Base-by-base conservation (phyloP, 2,329 filamentous ascomycete genomes). In the Monilinia vaccinii-corymbosi region DNA sequence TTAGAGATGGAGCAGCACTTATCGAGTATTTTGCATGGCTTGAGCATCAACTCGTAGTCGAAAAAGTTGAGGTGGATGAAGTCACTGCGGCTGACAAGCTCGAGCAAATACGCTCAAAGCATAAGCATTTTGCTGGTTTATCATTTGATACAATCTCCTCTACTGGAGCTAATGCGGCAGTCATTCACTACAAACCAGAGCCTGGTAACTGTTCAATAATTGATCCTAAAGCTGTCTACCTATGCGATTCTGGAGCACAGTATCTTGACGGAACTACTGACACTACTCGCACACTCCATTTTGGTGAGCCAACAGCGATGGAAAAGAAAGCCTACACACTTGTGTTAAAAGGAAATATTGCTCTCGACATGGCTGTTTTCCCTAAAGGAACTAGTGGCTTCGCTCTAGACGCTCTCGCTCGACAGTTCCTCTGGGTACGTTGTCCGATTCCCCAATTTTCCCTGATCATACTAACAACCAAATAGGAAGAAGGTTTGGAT, bases 191-290 rank as follows among this genome's bases (percentile, higher is more conserved):
- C 78, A 89, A 88, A 67, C 92, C 94, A 0, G 89, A 96, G 71
- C 84, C 82, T 59, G 91, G 88, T 23, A 87, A 80, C 64, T 97
- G 93, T 74, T 83, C 91, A 10, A 77, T 82, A 32, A 91, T 99
- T 67, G 91, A 99, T 66, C 90, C 91, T 0, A 84, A 85, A 8
- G 85, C 86, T 16, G 84, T 99, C 61, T 99, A 99, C 70, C 83
- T 99, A 3, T 99, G 94, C 72, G 94, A 99, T 74, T 97, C 94
- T 25, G 94, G 94, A 25, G 94, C 89, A n/a, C 94, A 99, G 73
- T 99, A 93, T 70, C 79, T 88, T 3, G 94, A 99, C 72, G 94
- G 94, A 60, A 99, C 94, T 0, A 99, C 94, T 0, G 94, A 99
- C 71, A 96, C 91, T 0, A 99, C 94, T 6, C 82, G 94, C 46